phyloP scores from a whole-genome alignment of 1,284 basidiomycete species.

The Ganoderma lucidum region DNA sequence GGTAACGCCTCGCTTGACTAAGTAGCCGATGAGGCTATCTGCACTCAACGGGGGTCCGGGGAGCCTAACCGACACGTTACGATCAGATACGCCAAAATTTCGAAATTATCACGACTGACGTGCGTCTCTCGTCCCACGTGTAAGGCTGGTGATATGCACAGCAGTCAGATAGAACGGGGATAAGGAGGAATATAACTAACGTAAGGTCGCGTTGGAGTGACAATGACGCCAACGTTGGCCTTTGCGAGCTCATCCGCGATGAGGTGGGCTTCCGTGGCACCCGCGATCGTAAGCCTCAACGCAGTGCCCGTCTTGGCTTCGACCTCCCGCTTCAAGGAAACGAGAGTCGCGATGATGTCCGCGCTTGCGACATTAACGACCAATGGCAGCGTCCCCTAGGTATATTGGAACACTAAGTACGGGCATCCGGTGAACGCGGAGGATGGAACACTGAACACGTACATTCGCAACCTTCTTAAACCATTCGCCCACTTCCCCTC shows the following conservation, averaged over 20 bases:
- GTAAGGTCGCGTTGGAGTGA: constrained; percentile 67
- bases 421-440: neutral
- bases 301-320: constrained; percentile 52
- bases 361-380: constrained; percentile 68
- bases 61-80: constrained; percentile 41
- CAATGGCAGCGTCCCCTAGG: constrained; percentile 59
- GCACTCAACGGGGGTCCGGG: constrained; percentile 79
- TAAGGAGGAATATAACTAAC: constrained; percentile 8
- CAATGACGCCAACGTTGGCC: constrained; percentile 78
- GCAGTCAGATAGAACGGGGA: neutral
- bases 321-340: constrained; percentile 79
- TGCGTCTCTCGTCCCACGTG: constrained; percentile 63
- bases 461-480: constrained; percentile 55
- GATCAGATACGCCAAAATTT: constrained; percentile 29
- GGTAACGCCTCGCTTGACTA: constrained; percentile 73
- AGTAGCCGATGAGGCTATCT: constrained; percentile 68
- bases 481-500: constrained; percentile 57
- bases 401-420: neutral
- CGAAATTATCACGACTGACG: constrained; percentile 43
- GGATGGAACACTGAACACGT: constrained; percentile 4
- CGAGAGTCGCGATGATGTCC: constrained; percentile 81
- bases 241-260: constrained; percentile 79
- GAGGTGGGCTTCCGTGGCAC: constrained; percentile 79
- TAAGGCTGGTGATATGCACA: constrained; percentile 42
- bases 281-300: constrained; percentile 68